phyloP scores from a whole-genome alignment of 169 alveolate genomes.

The Eimeria sp. region DNA sequence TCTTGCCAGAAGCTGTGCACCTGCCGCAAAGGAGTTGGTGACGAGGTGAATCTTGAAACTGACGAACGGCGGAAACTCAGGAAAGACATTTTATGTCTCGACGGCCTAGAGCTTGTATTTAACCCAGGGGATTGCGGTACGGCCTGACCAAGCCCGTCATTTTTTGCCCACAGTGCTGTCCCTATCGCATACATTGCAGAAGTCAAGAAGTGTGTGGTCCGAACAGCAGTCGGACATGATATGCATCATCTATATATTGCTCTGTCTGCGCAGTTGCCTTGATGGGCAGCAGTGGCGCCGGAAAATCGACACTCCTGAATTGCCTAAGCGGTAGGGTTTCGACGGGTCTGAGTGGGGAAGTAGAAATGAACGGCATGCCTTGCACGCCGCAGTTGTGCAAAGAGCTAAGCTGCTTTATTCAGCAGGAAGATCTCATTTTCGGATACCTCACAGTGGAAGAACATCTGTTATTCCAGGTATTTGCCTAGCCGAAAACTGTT shows the following conservation, averaged over 20 bases:
- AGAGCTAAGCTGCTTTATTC: conserved; percentile 90
- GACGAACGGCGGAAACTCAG: not conserved
- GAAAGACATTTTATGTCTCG: conserved; percentile 47
- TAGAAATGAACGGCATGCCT: conserved; percentile 83
- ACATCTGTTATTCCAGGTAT: conserved; percentile 83
- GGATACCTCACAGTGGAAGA: conserved; percentile 91
- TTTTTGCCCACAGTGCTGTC: not conserved
- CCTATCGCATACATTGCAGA: not conserved
- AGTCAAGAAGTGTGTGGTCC: not conserved
- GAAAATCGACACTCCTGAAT: conserved; percentile 91
- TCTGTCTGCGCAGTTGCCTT: conserved; percentile 86
- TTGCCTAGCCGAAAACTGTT: not conserved
- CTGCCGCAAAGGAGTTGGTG: not conserved
- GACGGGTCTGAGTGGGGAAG: conserved; percentile 80
- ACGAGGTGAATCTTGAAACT: not conserved
- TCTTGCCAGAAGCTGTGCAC: conserved; percentile 2
- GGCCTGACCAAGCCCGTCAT: not conserved
- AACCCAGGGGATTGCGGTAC: conserved; percentile 80
- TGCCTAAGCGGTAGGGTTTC: conserved; percentile 81
- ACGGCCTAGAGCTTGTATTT: conserved; percentile 64
- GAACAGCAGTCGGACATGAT: not conserved
- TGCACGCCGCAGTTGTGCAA: conserved; percentile 83
- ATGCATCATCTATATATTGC: not conserved
- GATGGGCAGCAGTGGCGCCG: conserved; percentile 94
- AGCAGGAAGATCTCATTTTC: conserved; percentile 92